Base-by-base conservation (phyloP, 371 early-diverging fungal genomes). In the Mortierella sp. region DNA sequence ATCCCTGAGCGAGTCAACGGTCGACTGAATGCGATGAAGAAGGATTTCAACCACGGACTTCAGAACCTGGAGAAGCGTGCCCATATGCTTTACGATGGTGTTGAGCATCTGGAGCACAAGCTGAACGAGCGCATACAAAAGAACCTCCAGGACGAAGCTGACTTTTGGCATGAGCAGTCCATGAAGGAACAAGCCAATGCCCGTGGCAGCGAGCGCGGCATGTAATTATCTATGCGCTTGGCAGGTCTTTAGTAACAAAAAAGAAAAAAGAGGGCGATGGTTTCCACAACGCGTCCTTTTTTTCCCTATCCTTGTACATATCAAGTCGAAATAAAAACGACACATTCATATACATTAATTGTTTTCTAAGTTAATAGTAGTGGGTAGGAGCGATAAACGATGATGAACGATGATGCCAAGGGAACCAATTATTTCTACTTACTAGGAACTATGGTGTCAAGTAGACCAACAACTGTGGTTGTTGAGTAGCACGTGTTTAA, bases 101-200 rank as follows among this genome's bases (percentile, higher is more conserved):
- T 83, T 24, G 83, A 83, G 68, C 75, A 83, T 31, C 5, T 78
- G 7, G 83, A 83, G 58, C 79, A 83, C 61, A 72, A 41, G 22
- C 41, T 83, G 26, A 72, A 75, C 70, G 69, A 72, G 50, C 70
- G 55, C 0, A 68, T 83, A 24, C 47, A 83, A 64, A 83, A 83
- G 66, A 31, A 69, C 16, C 55, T 83, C 19, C 55, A 83, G 37
- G 79, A 75, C 1, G 83, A 83, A 24, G 83, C 83, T 0, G 83
- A 83, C 26, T 83, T 75, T 45, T 83, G 83, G 83, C 83, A 83
- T 26, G 43, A 78, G 47, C 72, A 78, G 64, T 74, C 79, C 22
- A 41, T 83, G 61, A 83, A 78, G 79, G 83, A 83, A 43, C 64
- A 83, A 39, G 69, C 78, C 19, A 78, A 66, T 41, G 69, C 70